Evolutionary conservation across 495 filamentous ascomycete species (phyloP).

Genomic region (Pseudomonodictys pantanalensis): DNA sequence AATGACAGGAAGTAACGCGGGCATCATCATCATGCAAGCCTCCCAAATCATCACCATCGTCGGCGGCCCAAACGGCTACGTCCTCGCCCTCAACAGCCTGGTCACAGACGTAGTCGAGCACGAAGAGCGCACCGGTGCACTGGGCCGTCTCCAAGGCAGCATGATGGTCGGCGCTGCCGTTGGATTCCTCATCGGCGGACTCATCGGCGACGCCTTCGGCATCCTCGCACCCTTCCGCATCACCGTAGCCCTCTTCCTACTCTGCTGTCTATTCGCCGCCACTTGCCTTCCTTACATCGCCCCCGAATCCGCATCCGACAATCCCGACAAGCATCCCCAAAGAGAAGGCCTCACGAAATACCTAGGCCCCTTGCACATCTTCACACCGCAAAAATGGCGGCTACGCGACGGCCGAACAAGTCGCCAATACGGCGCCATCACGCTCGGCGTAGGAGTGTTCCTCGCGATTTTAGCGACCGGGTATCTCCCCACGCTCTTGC

Average conservation of each 20-base stretch:
- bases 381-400: conserved; percentile 48
- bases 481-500: conserved; percentile 46
- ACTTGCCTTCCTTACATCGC: conserved; percentile 46
- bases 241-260: conserved; percentile 49
- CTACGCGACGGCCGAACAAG: conserved; percentile 43
- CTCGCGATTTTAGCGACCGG: conserved; percentile 56
- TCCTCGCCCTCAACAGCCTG: conserved; percentile 53
- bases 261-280: conserved; percentile 41
- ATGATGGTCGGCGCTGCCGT: conserved; percentile 55
- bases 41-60: conserved; percentile 57
- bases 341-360: conserved; percentile 44
- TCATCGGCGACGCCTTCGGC: conserved; percentile 51
- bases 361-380: conserved; percentile 54
- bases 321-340: background rate
- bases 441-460: conserved; percentile 55
- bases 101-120: conserved; percentile 46
- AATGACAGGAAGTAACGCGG: conserved; percentile 46
- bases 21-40: conserved; percentile 56
- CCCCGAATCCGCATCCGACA: conserved; percentile 31
- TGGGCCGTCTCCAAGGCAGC: conserved; percentile 54
- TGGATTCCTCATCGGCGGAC: conserved; percentile 53
- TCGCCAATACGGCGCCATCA: conserved; percentile 51
- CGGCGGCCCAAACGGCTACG: conserved; percentile 56
- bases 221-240: conserved; percentile 51
- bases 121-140: conserved; percentile 49